Conservation (phyloP, 768 basidiomycete species). For the Podaxis mareebaensis region DNA sequence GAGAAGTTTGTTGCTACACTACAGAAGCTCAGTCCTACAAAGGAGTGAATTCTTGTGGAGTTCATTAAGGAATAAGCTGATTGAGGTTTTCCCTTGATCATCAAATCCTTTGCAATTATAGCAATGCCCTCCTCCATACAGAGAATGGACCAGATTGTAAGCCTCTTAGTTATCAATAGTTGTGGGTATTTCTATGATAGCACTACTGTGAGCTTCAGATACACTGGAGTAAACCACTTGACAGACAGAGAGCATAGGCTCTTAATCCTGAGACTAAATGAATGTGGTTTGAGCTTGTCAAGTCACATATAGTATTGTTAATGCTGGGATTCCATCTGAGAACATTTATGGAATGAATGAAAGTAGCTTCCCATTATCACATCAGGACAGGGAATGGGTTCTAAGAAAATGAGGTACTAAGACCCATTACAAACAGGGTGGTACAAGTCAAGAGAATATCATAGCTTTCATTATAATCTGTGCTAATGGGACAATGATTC, state of each 20-base stretch:
- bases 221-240: constrained; percentile 33
- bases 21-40: no score
- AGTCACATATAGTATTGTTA: constrained; percentile 24
- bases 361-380: constrained; percentile 29
- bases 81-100: no score
- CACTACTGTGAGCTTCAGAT: constrained; percentile 23
- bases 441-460: constrained; percentile 33
- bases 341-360: constrained; percentile 41
- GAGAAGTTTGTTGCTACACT: no score
- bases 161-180: no score
- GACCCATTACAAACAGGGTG: constrained; percentile 32
- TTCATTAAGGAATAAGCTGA: no score
- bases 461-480: constrained; percentile 40
- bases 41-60: no score
- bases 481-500: constrained; percentile 34
- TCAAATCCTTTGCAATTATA: no score
- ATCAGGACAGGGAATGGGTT: constrained; percentile 29
- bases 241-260: constrained; percentile 27
- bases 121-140: no score
- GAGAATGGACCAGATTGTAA: no score
- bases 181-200: no score
- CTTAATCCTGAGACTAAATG: constrained; percentile 30
- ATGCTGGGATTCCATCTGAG: constrained; percentile 21
- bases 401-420: constrained; percentile 27
- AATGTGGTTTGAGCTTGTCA: constrained; percentile 34